Evolutionary conservation across 108 stramenopile species (phyloP), one percentile per base, ranked within the genome.

Genomic region (Fragilaria radians): DNA sequence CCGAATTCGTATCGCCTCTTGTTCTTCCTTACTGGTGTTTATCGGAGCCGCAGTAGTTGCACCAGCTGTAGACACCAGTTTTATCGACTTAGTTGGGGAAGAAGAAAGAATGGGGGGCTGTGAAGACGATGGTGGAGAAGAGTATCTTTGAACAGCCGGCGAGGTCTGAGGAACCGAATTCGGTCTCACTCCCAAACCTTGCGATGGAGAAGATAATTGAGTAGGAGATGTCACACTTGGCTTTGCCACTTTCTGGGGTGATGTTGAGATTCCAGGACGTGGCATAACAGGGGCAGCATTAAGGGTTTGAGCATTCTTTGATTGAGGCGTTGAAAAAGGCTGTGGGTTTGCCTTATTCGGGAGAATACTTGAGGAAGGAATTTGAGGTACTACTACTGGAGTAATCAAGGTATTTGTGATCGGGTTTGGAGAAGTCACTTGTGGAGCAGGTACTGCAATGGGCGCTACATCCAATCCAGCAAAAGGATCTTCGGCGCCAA

Each of bases 401-500:
- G n/a, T n/a, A n/a, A n/a, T n/a, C n/a, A n/a, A n/a, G n/a, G n/a
- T n/a, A n/a, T n/a, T n/a, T n/a, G n/a, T n/a, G n/a, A n/a, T n/a
- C n/a, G n/a, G n/a, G n/a, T n/a, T n/a, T 42, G 7, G 36, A 42
- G 36, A 14, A 42, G 36, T 32, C n/a, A 45, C 27, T n/a, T n/a
- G 22, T 18, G 53, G 25, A 9, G 19, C 22, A 32, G 63, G 57
- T 19, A 46, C 28, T 3, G 71, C 47, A 19, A 60, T 25, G 32
- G 65, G 54, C 17, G 58, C 59, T 18, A 53, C 66, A 25, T 80
- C 74, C 65, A 92, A 68, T 26, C 73, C 87, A 47, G 91, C 91
- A 77, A 93, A 93, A 17, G 91, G 91, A 76, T 93, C 91, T 34
- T 63, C 77, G 17, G 59, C 71, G 42, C 78, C 76, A 32, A 63